Conservation (phyloP, 768 basidiomycete genomes). For the Trametes cingulata region DNA sequence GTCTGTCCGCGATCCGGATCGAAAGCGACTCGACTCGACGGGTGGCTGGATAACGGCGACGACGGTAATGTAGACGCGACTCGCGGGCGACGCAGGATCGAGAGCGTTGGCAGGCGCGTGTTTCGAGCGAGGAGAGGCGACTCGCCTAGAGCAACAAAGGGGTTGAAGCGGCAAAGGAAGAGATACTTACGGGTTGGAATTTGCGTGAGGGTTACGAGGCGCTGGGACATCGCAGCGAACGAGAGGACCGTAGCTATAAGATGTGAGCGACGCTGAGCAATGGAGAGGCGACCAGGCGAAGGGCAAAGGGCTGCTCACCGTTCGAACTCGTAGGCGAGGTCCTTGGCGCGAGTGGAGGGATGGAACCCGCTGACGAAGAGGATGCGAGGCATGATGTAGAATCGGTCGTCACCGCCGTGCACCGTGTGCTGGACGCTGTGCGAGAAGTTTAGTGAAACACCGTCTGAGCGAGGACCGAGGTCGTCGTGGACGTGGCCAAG, state of each 20-base stretch:
- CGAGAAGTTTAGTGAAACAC: not conserved
- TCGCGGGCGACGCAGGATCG: not conserved
- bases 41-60: constrained; percentile 6
- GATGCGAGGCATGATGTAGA: constrained; percentile 66
- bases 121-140: constrained; percentile 21
- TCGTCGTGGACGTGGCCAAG: constrained; percentile 29
- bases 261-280: constrained; percentile 2
- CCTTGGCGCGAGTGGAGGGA: constrained; percentile 77
- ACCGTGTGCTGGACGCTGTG: constrained; percentile 2
- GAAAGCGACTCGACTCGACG: constrained; percentile 8
- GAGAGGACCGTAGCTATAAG: constrained; percentile 70
- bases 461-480: constrained; percentile 14
- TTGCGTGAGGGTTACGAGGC: constrained; percentile 73
- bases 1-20: not conserved
- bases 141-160: constrained; percentile 38
- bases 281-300: not conserved
- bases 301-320: constrained; percentile 44
- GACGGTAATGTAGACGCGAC: constrained; percentile 14
- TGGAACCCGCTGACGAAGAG: constrained; percentile 88
- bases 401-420: not conserved
- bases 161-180: constrained; percentile 18
- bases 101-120: constrained; percentile 3
- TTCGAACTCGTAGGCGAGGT: constrained; percentile 87
- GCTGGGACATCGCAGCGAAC: constrained; percentile 91
- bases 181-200: constrained; percentile 78